phyloP scores from a whole-genome alignment of 2,329 filamentous ascomycete genomes.

The Chrysoporthe puriensis region DNA sequence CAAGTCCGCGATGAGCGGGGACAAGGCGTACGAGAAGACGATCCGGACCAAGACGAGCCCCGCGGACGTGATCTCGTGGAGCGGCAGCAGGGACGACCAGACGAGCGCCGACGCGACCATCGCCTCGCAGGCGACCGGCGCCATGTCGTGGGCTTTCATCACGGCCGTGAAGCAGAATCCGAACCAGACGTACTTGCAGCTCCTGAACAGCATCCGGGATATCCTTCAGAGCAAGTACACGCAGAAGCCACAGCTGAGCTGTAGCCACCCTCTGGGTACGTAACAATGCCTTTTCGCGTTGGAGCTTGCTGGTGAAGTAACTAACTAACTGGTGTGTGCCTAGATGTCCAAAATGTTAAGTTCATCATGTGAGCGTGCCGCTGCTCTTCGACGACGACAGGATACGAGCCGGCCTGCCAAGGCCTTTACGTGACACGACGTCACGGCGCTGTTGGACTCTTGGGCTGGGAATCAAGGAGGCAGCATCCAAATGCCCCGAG shows the following conservation, averaged over 20 bases:
- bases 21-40: slow-evolving; percentile 78
- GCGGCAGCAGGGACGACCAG: slow-evolving; percentile 92
- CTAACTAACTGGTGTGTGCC: slow-evolving; percentile 5
- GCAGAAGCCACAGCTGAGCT: slow-evolving; percentile 95
- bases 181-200: slow-evolving; percentile 92
- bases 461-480: neutral
- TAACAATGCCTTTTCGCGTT: slow-evolving; percentile 24
- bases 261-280: slow-evolving; percentile 93
- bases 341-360: slow-evolving; percentile 25
- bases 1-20: slow-evolving; percentile 82
- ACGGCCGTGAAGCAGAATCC: slow-evolving; percentile 87
- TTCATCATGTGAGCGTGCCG: slow-evolving; percentile 27
- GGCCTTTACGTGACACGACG: neutral
- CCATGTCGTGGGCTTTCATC: slow-evolving; percentile 99
- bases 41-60: slow-evolving; percentile 89
- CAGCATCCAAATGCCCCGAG: neutral
- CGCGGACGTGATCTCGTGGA: slow-evolving; percentile 98
- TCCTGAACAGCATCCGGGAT: slow-evolving; percentile 93
- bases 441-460: neutral
- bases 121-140: slow-evolving; percentile 84
- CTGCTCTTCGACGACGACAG: neutral
- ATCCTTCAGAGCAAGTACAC: slow-evolving; percentile 84
- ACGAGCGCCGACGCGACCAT: slow-evolving; percentile 94
- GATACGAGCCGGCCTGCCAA: neutral
- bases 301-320: neutral